Base-by-base conservation (phyloP, 352 stramenopile genomes). In the Phytophthora ramorum region DNA sequence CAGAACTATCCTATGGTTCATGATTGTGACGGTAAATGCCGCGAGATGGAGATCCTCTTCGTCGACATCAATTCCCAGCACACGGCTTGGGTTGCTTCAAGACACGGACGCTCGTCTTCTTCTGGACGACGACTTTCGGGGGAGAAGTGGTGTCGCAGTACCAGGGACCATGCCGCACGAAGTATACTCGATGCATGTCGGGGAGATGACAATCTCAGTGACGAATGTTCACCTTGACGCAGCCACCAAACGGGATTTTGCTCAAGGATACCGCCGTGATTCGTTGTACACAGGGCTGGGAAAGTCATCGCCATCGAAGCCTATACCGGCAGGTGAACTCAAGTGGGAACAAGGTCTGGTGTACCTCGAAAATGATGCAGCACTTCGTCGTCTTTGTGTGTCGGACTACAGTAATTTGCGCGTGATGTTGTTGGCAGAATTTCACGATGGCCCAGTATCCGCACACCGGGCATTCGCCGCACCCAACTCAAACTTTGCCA, bases 401-500 rank as follows among this genome's bases (percentile, higher is more conserved):
- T 16, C 38, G 4, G 8, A 7, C 1, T 7, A 24, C 7, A 3
- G n/a, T 1, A 3, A 45, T 3, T 16, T 59, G 16, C 14, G 26
- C 1, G 49, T 24, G 16, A 10, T 16, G 1, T n/a, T 59, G 2
- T 49, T 59, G 7, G 38, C 51, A 14, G 51, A 59, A 17, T 38
- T 38, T 1, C 37, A 49, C 28, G 24, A 59, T 49, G 37, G 51
- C 4, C 24, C 51, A 13, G 24, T 41, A 16, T 35, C 24, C 1
- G 51, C 38, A 1, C 51, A 22, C n/a, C 51, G 6, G 38, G 37
- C n/a, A 59, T 59, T 20, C 51, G 51, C 4, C 37, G 38, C 2
- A 59, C 54, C 8, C 43, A 54, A n/a, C 43, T 37, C 6, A 62
- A 53, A 22, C 22, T 61, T 10, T 2, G 19, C 1, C 20, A 40